Percentiles rank a stretch among this genome's conserved stretches.
phyloP scores from a whole-genome alignment of 345 rosid species.

The Ceriops zippeliana region DNA sequence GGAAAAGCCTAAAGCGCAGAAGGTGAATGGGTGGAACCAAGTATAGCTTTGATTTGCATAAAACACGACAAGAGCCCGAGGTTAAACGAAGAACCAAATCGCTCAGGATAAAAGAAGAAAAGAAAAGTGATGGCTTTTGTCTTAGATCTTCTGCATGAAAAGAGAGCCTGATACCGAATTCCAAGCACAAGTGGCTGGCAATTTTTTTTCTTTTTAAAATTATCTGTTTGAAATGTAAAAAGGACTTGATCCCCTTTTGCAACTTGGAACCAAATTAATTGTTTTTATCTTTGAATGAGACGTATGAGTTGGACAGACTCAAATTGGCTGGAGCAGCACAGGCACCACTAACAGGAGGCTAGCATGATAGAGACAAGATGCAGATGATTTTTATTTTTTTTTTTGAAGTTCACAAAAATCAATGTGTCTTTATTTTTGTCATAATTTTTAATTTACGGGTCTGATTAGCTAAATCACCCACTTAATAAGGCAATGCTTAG shows the following conservation, averaged over 20 bases:
- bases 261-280: conserved; percentile 7
- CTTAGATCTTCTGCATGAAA: conserved; percentile 8
- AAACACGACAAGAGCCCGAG: conserved; percentile 17
- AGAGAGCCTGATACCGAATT: conserved; percentile 35
- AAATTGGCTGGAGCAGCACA: too few relatives aligned
- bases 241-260: neutral
- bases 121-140: conserved; percentile 6
- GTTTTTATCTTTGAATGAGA: neutral
- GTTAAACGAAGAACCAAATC: conserved; percentile 8
- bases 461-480: conserved; percentile 21
- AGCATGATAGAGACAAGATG: conserved; percentile 16
- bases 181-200: conserved; percentile 5
- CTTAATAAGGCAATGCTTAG: neutral
- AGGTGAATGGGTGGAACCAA: conserved; percentile 12
- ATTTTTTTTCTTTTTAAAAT: neutral
- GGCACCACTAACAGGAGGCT: neutral
- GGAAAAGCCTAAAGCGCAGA: neutral
- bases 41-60: conserved; percentile 32
- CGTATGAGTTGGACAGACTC: neutral
- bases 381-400: neutral
- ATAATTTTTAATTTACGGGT: neutral
- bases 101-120: neutral
- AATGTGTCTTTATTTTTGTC: neutral
- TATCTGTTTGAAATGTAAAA: neutral
- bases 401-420: too few relatives aligned